A percentile compares a stretch with the other conserved stretches of the same genome.
phyloP scores from a whole-genome alignment of 2,329 filamentous ascomycete species.

The Keithomyces neogunnii region DNA sequence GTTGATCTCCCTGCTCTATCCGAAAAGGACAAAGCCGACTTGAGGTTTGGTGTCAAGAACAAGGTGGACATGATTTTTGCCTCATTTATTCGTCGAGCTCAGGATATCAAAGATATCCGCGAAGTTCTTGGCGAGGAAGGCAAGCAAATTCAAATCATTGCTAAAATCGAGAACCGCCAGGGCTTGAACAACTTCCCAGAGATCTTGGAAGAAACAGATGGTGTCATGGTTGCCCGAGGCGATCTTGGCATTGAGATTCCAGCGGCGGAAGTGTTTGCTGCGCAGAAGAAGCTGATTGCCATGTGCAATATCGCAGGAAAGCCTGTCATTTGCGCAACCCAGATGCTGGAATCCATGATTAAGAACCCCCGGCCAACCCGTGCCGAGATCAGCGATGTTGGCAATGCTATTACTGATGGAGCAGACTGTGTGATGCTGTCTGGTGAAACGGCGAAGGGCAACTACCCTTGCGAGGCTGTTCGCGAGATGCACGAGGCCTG shows the following conservation, averaged over 20 bases:
- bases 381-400: constrained; percentile 96
- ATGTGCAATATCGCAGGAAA: constrained; percentile 99
- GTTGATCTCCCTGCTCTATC: constrained; percentile 95
- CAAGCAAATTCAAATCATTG: constrained; percentile 97
- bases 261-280: constrained; percentile 95
- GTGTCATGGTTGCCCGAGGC: constrained; percentile 99
- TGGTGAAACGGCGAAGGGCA: constrained; percentile 96
- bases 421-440: constrained; percentile 99
- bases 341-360: constrained; percentile 99
- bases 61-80: constrained; percentile 98
- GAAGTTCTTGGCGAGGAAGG: constrained; percentile 84
- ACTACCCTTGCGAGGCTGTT: constrained; percentile 86
- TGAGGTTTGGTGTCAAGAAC: constrained; percentile 96
- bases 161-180: constrained; percentile 99
- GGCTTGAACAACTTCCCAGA: constrained; percentile 99
- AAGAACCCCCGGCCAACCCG: constrained; percentile 98
- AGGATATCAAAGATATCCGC: constrained; percentile 90
- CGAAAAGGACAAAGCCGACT: constrained; percentile 94
- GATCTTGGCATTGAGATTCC: constrained; percentile 96
- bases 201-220: constrained; percentile 91
- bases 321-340: constrained; percentile 96
- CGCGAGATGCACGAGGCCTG: constrained; percentile 98
- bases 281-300: constrained; percentile 99
- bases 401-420: constrained; percentile 94
- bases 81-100: constrained; percentile 90